Percentiles rank a stretch among this genome's conserved stretches.
Evolutionary conservation across 768 basidiomycete species (phyloP).

Genomic region (Lentinus tigrinus): DNA sequence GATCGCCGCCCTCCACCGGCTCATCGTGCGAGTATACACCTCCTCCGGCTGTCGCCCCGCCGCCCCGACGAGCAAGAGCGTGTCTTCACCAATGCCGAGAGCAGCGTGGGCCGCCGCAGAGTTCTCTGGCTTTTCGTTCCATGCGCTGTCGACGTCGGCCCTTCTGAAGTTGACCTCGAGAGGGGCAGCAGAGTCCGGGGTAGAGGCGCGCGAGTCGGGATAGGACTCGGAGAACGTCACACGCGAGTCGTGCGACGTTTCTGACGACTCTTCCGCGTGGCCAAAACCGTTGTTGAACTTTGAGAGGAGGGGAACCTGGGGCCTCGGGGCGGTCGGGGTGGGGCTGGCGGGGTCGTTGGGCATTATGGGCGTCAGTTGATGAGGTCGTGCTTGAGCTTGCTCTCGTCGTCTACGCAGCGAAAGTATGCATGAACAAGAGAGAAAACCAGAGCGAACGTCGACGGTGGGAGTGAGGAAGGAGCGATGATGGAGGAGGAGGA

Average conservation of each 20-base stretch:
- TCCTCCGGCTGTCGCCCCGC: conserved; percentile 38
- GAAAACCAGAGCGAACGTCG: no score
- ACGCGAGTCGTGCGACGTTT: not conserved
- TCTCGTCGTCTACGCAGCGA: no score
- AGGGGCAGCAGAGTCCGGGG: conserved; percentile 13
- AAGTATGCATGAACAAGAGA: no score
- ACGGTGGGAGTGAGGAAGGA: no score
- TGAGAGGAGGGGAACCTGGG: not conserved
- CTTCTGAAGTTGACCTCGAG: conserved; percentile 7
- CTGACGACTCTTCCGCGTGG: not conserved
- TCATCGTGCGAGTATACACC: conserved; percentile 63
- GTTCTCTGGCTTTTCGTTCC: conserved; percentile 15
- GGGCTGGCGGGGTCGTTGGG: not conserved
- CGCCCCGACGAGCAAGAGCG: conserved; percentile 12
- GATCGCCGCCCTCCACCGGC: conserved; percentile 63
- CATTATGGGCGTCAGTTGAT: no score
- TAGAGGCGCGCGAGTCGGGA: conserved; percentile 20
- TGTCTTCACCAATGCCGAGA: conserved; percentile 5
- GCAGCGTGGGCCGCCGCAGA: not conserved
- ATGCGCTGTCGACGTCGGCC: not conserved
- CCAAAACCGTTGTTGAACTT: not conserved
- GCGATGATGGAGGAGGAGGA: no score
- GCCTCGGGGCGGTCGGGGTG: not conserved
- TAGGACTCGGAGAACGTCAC: conserved; percentile 6
- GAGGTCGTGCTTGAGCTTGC: no score